phyloP scores from a whole-genome alignment of 148 eudicot genomes.

The Agrostemma githago region DNA sequence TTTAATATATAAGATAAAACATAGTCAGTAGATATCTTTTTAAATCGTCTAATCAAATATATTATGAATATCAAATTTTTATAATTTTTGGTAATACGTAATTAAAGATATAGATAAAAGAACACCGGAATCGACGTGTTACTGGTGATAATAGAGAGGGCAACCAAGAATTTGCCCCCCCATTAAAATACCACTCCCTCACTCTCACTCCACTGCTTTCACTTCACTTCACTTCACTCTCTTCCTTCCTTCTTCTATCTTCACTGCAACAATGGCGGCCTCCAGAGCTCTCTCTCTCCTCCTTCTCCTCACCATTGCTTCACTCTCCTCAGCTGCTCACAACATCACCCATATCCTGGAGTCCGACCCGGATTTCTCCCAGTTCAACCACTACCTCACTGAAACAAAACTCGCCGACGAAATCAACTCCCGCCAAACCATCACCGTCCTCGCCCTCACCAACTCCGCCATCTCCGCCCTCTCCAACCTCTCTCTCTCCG shows the following conservation, averaged over 20 bases:
- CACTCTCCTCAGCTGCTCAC: slow-evolving; percentile 30
- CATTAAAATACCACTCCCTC: neutral
- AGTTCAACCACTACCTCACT: slow-evolving; percentile 49
- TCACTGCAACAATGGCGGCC: slow-evolving; percentile 11
- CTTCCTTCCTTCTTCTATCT: no score
- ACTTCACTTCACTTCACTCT: neutral
- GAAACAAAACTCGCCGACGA: slow-evolving; percentile 73
- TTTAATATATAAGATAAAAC: no score
- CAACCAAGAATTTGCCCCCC: no score
- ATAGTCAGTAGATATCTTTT: no score
- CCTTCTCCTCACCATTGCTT: slow-evolving; percentile 14
- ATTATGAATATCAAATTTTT: no score
- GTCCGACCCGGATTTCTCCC: slow-evolving; percentile 38
- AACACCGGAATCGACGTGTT: no score
- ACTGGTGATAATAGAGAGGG: no score
- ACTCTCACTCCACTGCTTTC: neutral
- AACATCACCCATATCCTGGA: slow-evolving; percentile 68
- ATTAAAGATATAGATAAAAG: no score
- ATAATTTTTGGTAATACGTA: no score
- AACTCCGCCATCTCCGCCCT: slow-evolving; percentile 48
- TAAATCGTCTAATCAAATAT: no score
- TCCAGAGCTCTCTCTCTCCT: slow-evolving; percentile 18
- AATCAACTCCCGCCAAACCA: slow-evolving; percentile 61
- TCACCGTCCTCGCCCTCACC: slow-evolving; percentile 63
- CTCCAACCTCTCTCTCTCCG: slow-evolving; percentile 42